Conservation (phyloP, 129 eudicot species). For the Centella asiatica region DNA sequence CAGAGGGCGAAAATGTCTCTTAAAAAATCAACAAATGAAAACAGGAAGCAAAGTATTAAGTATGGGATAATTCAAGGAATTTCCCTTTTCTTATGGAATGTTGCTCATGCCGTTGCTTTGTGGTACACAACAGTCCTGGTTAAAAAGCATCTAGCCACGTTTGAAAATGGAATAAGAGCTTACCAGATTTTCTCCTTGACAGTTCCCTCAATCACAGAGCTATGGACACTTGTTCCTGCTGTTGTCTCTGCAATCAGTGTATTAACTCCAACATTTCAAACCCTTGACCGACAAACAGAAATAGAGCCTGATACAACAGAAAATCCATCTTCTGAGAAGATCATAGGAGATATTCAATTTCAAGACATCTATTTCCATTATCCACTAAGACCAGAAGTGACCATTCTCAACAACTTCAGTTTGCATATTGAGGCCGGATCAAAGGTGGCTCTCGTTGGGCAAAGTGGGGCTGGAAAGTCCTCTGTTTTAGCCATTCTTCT, state of each 20-base stretch:
- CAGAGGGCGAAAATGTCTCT: slow-evolving; percentile 41
- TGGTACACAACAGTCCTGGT: slow-evolving; percentile 76
- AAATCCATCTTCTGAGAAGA: slow-evolving; percentile 30
- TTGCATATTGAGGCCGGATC: slow-evolving; percentile 53
- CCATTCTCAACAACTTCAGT: slow-evolving; percentile 48
- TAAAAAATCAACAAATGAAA: slow-evolving; percentile 26
- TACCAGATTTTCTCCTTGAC: slow-evolving; percentile 85
- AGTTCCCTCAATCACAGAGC: slow-evolving; percentile 76
- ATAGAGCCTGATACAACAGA: slow-evolving; percentile 57
- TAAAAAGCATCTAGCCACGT: slow-evolving; percentile 47
- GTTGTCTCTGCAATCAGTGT: slow-evolving; percentile 62
- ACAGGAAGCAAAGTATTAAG: slow-evolving; percentile 55
- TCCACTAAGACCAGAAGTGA: slow-evolving; percentile 57
- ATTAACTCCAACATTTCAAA: slow-evolving; percentile 54
- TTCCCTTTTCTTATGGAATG: slow-evolving; percentile 83
- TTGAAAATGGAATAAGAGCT: slow-evolving; percentile 55
- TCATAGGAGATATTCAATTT: slow-evolving; percentile 54
- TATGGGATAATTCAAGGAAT: slow-evolving; percentile 76
- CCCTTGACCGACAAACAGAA: slow-evolving; percentile 59
- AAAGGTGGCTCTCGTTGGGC: slow-evolving; percentile 72
- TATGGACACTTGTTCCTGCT: slow-evolving; percentile 80
- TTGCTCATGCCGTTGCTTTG: slow-evolving; percentile 78
- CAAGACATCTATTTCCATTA: slow-evolving; percentile 42
- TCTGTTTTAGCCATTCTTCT: slow-evolving; percentile 62
- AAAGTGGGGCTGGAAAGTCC: slow-evolving; percentile 86